Evolutionary conservation across 2,329 filamentous ascomycete species (phyloP).

Genomic region (Penicillium sp.): DNA sequence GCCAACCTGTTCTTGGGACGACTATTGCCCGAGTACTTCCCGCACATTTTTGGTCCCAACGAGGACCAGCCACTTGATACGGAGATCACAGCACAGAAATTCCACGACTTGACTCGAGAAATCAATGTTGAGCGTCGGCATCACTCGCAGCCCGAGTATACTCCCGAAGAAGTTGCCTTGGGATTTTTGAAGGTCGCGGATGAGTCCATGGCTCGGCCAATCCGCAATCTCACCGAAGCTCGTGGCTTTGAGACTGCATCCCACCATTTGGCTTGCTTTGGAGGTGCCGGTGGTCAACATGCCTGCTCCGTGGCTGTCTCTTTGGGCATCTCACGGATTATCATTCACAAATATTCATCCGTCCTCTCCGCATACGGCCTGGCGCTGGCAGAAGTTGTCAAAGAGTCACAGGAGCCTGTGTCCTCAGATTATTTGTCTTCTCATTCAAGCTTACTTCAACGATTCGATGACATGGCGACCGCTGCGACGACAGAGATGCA

Average conservation of each 20-base stretch:
- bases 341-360: conserved; percentile 88
- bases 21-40: conserved; percentile 88
- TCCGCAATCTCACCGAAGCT: conserved; percentile 86
- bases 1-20: conserved; percentile 87
- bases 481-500: conserved; percentile 54
- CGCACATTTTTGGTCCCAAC: conserved; percentile 90
- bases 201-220: conserved; percentile 65
- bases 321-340: conserved; percentile 80
- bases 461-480: conserved; percentile 75
- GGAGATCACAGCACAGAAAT: conserved; percentile 72
- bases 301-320: conserved; percentile 88
- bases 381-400: conserved; percentile 89
- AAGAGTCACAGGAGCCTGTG: conserved; percentile 72
- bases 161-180: conserved; percentile 60
- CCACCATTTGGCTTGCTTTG: conserved; percentile 89
- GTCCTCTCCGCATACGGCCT: conserved; percentile 92
- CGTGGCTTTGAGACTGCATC: conserved; percentile 89
- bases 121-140: conserved; percentile 69
- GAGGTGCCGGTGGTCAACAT: conserved; percentile 89
- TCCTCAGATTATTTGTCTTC: conserved; percentile 57
- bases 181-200: conserved; percentile 50
- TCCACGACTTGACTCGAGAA: conserved; percentile 74
- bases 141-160: conserved; percentile 63
- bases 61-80: conserved; percentile 81
- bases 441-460: conserved; percentile 59